Evolutionary conservation across 805 yeast genomes (phyloP).

Genomic region (Cyberlindnera suaveolens): DNA sequence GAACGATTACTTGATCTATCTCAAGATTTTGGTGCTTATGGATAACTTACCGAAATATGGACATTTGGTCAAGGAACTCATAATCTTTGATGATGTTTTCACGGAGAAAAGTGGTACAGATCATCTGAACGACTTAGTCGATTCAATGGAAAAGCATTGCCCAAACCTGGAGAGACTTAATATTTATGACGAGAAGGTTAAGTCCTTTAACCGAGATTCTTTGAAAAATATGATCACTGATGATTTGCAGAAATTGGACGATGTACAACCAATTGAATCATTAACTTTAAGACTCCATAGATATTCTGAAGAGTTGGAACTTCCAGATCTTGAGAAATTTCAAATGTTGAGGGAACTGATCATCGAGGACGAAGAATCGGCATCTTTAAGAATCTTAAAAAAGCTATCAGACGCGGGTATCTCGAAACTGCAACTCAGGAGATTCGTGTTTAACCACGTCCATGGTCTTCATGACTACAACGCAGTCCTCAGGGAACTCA

Average conservation of each 20-base stretch:
- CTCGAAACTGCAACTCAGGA: conserved; percentile 26
- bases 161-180: conserved; percentile 5
- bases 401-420: conserved; percentile 17
- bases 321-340: conserved; percentile 2
- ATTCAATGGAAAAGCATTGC: conserved; percentile 19
- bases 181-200: conserved; percentile 11
- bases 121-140: conserved; percentile 20
- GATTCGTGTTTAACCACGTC: conserved; percentile 36
- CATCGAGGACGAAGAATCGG: conserved; percentile 30
- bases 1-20: conserved; percentile 30
- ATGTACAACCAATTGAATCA: conserved; percentile 3
- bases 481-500: conserved; percentile 27
- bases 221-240: conserved; percentile 9
- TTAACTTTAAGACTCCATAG: conserved; percentile 9
- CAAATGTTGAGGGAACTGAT: conserved; percentile 19
- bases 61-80: conserved; percentile 28
- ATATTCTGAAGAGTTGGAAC: conserved; percentile 6
- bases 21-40: conserved; percentile 35
- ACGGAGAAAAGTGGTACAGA: conserved; percentile 20
- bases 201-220: conserved; percentile 5
- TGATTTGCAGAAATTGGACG: conserved; percentile 7
- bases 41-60: conserved; percentile 31
- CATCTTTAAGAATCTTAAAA: conserved; percentile 31
- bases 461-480: conserved; percentile 41
- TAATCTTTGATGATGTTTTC: conserved; percentile 28